Percentiles rank a stretch among this genome's conserved stretches.
Conservation (phyloP, 1,139 yeast genomes). For the Debaryomycetaceae sp. region DNA sequence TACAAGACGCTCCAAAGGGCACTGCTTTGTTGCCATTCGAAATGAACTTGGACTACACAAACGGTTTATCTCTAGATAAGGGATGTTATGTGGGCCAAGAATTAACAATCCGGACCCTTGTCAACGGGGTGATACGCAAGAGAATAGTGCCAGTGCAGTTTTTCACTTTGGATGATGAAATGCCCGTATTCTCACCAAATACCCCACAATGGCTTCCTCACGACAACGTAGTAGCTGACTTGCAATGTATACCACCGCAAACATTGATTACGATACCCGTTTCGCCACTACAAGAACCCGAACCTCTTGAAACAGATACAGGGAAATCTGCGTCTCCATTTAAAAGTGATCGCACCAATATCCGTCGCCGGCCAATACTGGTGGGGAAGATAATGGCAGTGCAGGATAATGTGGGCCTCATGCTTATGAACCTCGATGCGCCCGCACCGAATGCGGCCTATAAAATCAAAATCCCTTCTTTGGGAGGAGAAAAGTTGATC, state of each 20-base stretch:
- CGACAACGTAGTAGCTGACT: constrained; percentile 10
- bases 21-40: constrained; percentile 67
- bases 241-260: constrained; percentile 9
- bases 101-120: constrained; percentile 77
- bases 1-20: constrained; percentile 32
- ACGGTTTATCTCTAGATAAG: constrained; percentile 76
- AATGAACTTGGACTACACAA: constrained; percentile 67
- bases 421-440: constrained; percentile 41
- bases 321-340: constrained; percentile 3
- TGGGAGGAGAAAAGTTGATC: constrained; percentile 9
- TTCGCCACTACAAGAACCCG: constrained; percentile 10
- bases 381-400: constrained; percentile 52
- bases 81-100: constrained; percentile 98
- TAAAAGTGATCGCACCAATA: constrained; percentile 5
- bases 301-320: constrained; percentile 3
- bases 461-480: constrained; percentile 20
- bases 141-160: constrained; percentile 68
- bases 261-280: constrained; percentile 16
- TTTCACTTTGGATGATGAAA: constrained; percentile 9
- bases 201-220: constrained; percentile 6
- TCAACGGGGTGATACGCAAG: constrained; percentile 73
- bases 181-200: too few relatives aligned
- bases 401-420: constrained; percentile 57
- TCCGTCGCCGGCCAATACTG: constrained; percentile 27
- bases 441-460: constrained; percentile 17